Conservation (phyloP, 257 asterid species). For the Coffea eugenioides region DNA sequence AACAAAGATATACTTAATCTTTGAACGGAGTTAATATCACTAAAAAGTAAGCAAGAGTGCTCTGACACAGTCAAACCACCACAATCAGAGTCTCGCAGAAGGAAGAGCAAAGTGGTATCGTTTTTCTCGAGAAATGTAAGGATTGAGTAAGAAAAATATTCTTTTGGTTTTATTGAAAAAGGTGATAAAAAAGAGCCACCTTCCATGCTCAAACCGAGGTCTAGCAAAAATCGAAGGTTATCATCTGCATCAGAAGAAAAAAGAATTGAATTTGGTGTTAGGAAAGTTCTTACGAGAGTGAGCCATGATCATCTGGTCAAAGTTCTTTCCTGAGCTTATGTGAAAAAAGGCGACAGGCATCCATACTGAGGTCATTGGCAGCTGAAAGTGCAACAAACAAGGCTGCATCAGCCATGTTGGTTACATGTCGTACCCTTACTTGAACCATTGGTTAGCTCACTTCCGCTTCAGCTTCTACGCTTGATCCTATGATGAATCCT, state of each 20-base stretch:
- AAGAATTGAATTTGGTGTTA: background rate
- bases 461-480: slow-evolving; percentile 76
- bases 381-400: slow-evolving; percentile 76
- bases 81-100: background rate
- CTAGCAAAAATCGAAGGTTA: slow-evolving; percentile 36
- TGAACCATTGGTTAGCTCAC: slow-evolving; percentile 61
- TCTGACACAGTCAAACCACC: background rate
- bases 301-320: slow-evolving; percentile 45
- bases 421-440: slow-evolving; percentile 72
- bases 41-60: background rate
- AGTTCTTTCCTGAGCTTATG: slow-evolving; percentile 71
- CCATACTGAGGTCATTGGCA: slow-evolving; percentile 85
- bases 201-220: slow-evolving; percentile 50
- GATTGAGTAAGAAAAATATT: background rate
- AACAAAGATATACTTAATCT: background rate
- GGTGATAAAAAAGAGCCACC: background rate
- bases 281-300: slow-evolving; percentile 19
- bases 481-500: slow-evolving; percentile 78
- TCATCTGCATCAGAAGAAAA: slow-evolving; percentile 45
- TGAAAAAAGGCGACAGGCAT: slow-evolving; percentile 73
- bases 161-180: background rate
- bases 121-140: background rate
- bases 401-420: slow-evolving; percentile 83
- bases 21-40: background rate
- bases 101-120: background rate